Percentiles rank a stretch among this genome's conserved stretches.
phyloP scores from a whole-genome alignment of 2,329 filamentous ascomycete genomes.

The Ophiocordyceps camponoti-rufipedis region DNA sequence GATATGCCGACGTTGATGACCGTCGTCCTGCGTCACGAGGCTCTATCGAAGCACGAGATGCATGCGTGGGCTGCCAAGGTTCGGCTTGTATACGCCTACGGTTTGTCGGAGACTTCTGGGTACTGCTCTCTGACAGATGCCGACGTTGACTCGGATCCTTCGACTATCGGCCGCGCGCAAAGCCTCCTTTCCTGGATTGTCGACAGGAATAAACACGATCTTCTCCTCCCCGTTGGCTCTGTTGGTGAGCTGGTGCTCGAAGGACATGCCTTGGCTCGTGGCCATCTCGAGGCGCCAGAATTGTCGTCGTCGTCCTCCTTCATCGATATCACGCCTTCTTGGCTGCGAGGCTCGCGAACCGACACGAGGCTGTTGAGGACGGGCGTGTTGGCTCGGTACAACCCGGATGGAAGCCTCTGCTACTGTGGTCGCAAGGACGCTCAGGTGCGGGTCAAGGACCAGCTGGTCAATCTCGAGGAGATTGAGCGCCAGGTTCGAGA shows the following conservation, averaged over 20 bases:
- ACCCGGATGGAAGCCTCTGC: slow-evolving; percentile 19
- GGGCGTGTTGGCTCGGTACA: slow-evolving; percentile 27
- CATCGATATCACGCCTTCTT: slow-evolving; percentile 18
- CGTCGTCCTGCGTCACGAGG: slow-evolving; percentile 1
- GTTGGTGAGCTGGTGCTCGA: slow-evolving; percentile 19
- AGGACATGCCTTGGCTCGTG: slow-evolving; percentile 25
- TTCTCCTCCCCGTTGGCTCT: slow-evolving; percentile 11
- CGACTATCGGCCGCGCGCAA: not conserved
- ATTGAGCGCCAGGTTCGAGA: slow-evolving; percentile 7
- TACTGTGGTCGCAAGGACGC: slow-evolving; percentile 36
- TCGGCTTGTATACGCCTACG: slow-evolving; percentile 1
- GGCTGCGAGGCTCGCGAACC: slow-evolving; percentile 1
- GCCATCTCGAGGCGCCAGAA: slow-evolving; percentile 27
- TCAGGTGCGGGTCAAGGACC: slow-evolving; percentile 42
- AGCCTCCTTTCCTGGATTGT: slow-evolving; percentile 11
- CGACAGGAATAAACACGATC: slow-evolving; percentile 9
- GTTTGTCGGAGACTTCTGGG: slow-evolving; percentile 2
- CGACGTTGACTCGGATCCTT: not conserved
- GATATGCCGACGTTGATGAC: not conserved
- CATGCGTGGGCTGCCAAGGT: slow-evolving; percentile 1
- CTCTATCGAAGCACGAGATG: slow-evolving; percentile 1
- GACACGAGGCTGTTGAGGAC: slow-evolving; percentile 22
- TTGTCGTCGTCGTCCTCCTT: slow-evolving; percentile 22
- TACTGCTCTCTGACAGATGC: slow-evolving; percentile 1
- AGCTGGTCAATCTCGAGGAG: slow-evolving; percentile 29